Base-by-base conservation (phyloP, 352 stramenopile genomes). In the Aphanomyces euteiches region DNA sequence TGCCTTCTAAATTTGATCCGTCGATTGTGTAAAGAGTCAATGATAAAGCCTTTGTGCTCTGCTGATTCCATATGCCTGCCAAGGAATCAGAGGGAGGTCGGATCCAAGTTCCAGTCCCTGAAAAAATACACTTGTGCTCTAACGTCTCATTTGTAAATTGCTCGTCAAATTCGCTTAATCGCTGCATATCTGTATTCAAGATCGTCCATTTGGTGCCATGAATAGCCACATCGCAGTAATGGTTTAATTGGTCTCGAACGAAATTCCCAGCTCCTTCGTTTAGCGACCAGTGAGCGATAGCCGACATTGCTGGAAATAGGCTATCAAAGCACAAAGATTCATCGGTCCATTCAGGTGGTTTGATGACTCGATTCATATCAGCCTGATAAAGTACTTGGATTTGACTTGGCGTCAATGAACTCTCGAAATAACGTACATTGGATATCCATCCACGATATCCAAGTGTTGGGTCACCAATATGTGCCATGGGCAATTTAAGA, bases 361-460 rank as follows among this genome's bases (percentile, higher is more conserved):
- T 28, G 28, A 28, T 28, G 28, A 28, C 28, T 28, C 59, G 63
- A 19, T 57, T n/a, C 36, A 59, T 21, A 17, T 69, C 63, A n/a
- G 36, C 13, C 3, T 38, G 15, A 17, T 41, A 28, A 8, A 69
- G 21, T 12, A 17, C 19, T n/a, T 13, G 10, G 37, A 69, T 41
- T 17, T 69, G 3, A 5, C 17, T 12, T 13, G 12, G 4, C 3
- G 8, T 15, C 10, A 69, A 63, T 5, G 6, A 13, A 3, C 43
- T 17, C 12, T 69, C n/a, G 43, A 69, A 69, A 37, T 69, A 69
- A n/a, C 63, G 63, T 15, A 69, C 63, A 19, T 69, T 69, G 43
- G 63, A 38, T 5, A 69, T 40, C 13, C 50, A 63, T 21, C 63
- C 63, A 19, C 50, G 47, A 34, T 59, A 65, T 5, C 34, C 63